phyloP scores from a whole-genome alignment of 108 stramenopile genomes.

The Conticribra guillardii region DNA sequence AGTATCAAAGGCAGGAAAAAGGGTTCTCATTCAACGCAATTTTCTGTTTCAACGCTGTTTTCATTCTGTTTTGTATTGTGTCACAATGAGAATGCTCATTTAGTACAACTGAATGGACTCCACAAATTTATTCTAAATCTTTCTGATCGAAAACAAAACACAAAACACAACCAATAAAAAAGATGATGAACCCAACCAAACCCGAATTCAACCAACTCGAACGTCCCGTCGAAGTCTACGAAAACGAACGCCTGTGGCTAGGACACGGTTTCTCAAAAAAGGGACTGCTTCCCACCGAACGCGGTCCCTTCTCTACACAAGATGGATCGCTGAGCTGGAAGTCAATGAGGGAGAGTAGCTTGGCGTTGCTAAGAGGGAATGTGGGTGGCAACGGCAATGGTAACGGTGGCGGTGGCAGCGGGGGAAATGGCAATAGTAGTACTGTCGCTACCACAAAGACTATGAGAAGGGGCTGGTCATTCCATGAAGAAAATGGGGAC shows the following conservation, averaged over 20 bases:
- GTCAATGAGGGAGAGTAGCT: conserved; percentile 45
- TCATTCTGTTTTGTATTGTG: too few species aligned
- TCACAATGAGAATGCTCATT: too few species aligned
- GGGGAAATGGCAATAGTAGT: neutral
- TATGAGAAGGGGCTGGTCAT: conserved; percentile 46
- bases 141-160: neutral
- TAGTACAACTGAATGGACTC: too few species aligned
- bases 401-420: neutral
- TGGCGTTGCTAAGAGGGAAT: conserved; percentile 48
- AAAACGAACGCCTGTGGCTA: conserved; percentile 71
- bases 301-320: conserved; percentile 53
- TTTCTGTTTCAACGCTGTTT: too few species aligned
- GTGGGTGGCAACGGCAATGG: neutral
- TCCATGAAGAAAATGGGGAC: conserved; percentile 27
- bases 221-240: conserved; percentile 55
- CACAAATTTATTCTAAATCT: too few species aligned
- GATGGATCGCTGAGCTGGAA: conserved; percentile 67
- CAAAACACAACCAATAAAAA: neutral
- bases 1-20: too few species aligned
- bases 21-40: too few species aligned
- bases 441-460: neutral
- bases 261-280: conserved; percentile 62
- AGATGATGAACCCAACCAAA: conserved; percentile 20
- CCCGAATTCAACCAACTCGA: conserved; percentile 3
- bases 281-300: conserved; percentile 64